Base-by-base conservation (phyloP, 2,329 filamentous ascomycete genomes). In the Arthrobotrys musiformis region DNA sequence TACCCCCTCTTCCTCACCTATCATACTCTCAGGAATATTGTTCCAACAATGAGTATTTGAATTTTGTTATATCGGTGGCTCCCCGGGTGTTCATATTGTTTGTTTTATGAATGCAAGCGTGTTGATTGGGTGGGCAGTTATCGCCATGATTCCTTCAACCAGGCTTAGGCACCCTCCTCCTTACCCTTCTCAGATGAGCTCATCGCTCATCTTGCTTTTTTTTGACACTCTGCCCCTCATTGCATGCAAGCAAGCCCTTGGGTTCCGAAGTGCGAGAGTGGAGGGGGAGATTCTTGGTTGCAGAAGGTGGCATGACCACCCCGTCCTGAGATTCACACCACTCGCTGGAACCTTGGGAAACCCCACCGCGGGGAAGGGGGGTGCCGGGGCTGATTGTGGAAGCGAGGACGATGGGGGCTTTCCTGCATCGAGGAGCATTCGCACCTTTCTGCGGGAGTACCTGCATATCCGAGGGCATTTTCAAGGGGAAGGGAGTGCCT, bases 181-280 rank as follows among this genome's bases (percentile, higher is more conserved):
- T 19, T 19, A 24, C 26, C 52, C 66, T 54, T 17, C 40, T 42
- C 40, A 19, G 40, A 42, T 42, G 40, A 42, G 40, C 40, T 19
- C 37, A 5, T 58, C 42, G 13, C n/a, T 30, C 35, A n/a, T 58
- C 40, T 75, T 75, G 63, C 70, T 75, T 75, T 75, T 75, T 75
- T 24, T 13, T 35, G n/a, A n/a, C 33, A 60, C 22, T 44, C 30
- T 40, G 44, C 58, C 33, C 24, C 46, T 62, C 35, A 37, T 40
- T 22, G 24, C 50, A 44, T n/a, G n/a, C n/a, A n/a, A n/a, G n/a
- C n/a, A 50, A 28, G 13, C 13, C 50, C 26, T 26, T 30, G 26
- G 62, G 70, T 69, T 75, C 70, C 70, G 70, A 75, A 75, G 35
- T 63, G 70, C 70, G 70, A 75, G 48, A 44, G 52, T 11, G 50